Conservation (phyloP, 2,329 filamentous ascomycete species). For the Mycosphaerella sp. region DNA sequence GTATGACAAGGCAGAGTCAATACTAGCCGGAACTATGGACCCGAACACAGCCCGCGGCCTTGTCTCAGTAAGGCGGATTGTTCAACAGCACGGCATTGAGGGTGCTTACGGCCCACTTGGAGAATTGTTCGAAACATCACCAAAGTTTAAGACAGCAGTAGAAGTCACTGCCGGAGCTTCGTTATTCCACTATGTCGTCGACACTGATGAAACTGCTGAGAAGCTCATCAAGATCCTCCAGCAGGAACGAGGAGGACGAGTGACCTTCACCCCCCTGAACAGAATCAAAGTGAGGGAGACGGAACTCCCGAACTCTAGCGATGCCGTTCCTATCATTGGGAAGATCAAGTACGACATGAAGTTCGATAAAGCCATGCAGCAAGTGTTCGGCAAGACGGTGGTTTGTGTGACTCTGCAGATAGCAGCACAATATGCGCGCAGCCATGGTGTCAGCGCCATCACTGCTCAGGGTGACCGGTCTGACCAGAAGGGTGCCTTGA, state of each 20-base stretch:
- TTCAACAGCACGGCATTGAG: slow-evolving; percentile 68
- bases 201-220: slow-evolving; percentile 81
- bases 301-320: slow-evolving; percentile 77
- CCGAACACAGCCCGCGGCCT: slow-evolving; percentile 78
- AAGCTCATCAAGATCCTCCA: slow-evolving; percentile 73
- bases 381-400: slow-evolving; percentile 93
- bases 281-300: slow-evolving; percentile 63
- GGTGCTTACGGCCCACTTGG: slow-evolving; percentile 90
- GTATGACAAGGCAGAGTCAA: slow-evolving; percentile 67
- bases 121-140: slow-evolving; percentile 64
- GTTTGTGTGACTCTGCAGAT: slow-evolving; percentile 85
- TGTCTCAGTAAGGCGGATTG: slow-evolving; percentile 76
- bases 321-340: slow-evolving; percentile 78
- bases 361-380: slow-evolving; percentile 81
- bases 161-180: slow-evolving; percentile 70
- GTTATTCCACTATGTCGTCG: slow-evolving; percentile 93
- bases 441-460: slow-evolving; percentile 85
- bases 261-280: slow-evolving; percentile 92
- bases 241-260: slow-evolving; percentile 70
- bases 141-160: slow-evolving; percentile 12
- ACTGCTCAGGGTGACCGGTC: slow-evolving; percentile 92
- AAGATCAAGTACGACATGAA: slow-evolving; percentile 72
- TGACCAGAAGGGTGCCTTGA: slow-evolving; percentile 91
- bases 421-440: slow-evolving; percentile 84
- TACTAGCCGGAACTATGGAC: slow-evolving; percentile 80